Base-by-base conservation (phyloP, 1,139 yeast genomes). In the Scheffersomyces insectosa region DNA sequence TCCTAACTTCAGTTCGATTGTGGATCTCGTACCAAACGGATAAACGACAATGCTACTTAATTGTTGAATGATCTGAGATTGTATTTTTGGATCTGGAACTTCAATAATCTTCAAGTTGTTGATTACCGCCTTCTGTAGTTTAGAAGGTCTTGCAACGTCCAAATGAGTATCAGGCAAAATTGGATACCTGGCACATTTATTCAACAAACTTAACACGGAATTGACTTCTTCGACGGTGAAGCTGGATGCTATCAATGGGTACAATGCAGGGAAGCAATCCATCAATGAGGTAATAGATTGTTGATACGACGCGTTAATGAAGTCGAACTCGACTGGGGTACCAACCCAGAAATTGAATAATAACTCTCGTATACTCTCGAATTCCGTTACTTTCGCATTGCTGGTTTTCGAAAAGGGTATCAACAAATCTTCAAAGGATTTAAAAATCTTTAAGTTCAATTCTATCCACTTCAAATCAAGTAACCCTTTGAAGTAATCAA, bases 141-240 rank as follows among this genome's bases (percentile, higher is more conserved):
- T 65, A 0, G 89, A 79, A 3, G 85, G 83, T 41, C 65, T 70
- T 5, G 47, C 47, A 30, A 68, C 65, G 55, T 85, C 90, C 7
- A 59, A 54, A 2, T 62, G 60, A 42, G 65, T 68, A 13, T 70
- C 75, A 5, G 85, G 82, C 23, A 85, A 65, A 10, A 85, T 72
- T 0, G 95, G 93, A 57, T 83, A 86, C 43, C 86, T 68, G 1
- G 85, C 79, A 45, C 88, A 80, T 27, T 81, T 72, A 52, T 79
- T 82, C 49, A 85, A 73, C 8, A 77, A 65, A 15, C 63, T 60
- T 36, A 84, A 59, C 14, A 82, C 65, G 10, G 59, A 62, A 44
- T 70, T 75, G 31, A 77, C 63, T 53, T 74, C 74, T 2, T 60
- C 53, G 5, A 57, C 16, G 5, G 64, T 60, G 46, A 66, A 56